phyloP scores from a whole-genome alignment of 768 basidiomycete genomes.

The Clathrus columnatus region DNA sequence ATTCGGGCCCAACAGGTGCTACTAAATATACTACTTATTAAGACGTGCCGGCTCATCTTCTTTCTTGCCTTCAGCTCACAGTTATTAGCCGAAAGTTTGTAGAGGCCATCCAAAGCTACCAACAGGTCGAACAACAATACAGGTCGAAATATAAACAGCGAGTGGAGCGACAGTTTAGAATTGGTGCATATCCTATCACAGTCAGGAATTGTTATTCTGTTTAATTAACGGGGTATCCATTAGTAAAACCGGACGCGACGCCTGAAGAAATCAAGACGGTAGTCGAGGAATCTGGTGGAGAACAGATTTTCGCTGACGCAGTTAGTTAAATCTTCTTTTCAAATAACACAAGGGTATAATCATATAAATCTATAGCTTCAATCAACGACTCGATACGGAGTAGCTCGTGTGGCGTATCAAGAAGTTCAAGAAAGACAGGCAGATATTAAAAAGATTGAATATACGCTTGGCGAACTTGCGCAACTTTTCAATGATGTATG shows the following conservation, averaged over 20 bases:
- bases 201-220: not conserved
- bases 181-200: slow-evolving; percentile 37
- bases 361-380: slow-evolving; percentile 46
- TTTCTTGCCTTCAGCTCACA: slow-evolving; percentile 32
- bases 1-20: slow-evolving; percentile 70
- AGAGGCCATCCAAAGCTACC: slow-evolving; percentile 71
- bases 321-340: slow-evolving; percentile 25
- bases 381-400: slow-evolving; percentile 42
- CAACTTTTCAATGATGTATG: slow-evolving; percentile 22
- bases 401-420: slow-evolving; percentile 33
- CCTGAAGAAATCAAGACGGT: slow-evolving; percentile 70
- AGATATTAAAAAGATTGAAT: slow-evolving; percentile 41
- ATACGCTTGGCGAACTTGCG: slow-evolving; percentile 37
- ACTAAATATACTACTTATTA: not conserved
- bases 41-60: not conserved
- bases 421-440: slow-evolving; percentile 42
- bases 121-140: slow-evolving; percentile 64
- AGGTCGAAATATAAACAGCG: slow-evolving; percentile 55
- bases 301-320: slow-evolving; percentile 73
- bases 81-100: slow-evolving; percentile 60
- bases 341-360: not conserved
- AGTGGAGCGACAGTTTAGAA: slow-evolving; percentile 68
- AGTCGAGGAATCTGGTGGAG: slow-evolving; percentile 58
- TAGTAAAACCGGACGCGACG: slow-evolving; percentile 83
- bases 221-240: not conserved